Conservation (phyloP, 805 yeast species). For the Candida easanensis region DNA sequence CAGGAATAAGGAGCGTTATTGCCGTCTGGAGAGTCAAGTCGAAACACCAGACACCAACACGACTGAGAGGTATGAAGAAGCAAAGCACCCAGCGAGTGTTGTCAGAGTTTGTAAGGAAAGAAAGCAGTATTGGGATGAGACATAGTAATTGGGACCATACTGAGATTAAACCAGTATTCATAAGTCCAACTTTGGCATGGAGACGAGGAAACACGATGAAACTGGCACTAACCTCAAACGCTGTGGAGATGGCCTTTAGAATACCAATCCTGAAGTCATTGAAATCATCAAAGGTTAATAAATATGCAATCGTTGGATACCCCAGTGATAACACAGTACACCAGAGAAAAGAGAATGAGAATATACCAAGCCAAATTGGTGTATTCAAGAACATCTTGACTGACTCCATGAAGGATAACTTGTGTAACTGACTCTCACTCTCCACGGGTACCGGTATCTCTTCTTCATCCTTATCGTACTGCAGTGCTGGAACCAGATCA, state of each 20-base stretch:
- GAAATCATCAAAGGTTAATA: slow-evolving; percentile 31
- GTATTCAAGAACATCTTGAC: slow-evolving; percentile 25
- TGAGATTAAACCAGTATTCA: slow-evolving; percentile 31
- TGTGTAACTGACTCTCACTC: neutral
- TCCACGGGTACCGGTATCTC: neutral
- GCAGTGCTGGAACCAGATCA: slow-evolving; percentile 28
- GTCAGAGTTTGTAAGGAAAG: slow-evolving; percentile 14
- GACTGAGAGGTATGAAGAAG: slow-evolving; percentile 29
- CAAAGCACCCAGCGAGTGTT: slow-evolving; percentile 23
- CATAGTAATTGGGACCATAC: slow-evolving; percentile 31
- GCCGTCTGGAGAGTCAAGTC: slow-evolving; percentile 34
- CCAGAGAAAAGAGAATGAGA: slow-evolving; percentile 31
- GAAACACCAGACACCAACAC: slow-evolving; percentile 42
- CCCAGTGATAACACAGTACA: slow-evolving; percentile 39
- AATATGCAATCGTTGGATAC: slow-evolving; percentile 34
- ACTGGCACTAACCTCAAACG: slow-evolving; percentile 33
- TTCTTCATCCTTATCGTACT: slow-evolving; percentile 1
- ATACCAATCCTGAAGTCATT: slow-evolving; percentile 31
- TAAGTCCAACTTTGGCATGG: slow-evolving; percentile 25
- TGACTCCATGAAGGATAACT: slow-evolving; percentile 13
- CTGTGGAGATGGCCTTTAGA: slow-evolving; percentile 31
- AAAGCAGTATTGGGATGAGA: slow-evolving; percentile 25
- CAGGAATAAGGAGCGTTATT: slow-evolving; percentile 33
- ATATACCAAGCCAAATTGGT: slow-evolving; percentile 30
- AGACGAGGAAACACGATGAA: slow-evolving; percentile 32